Evolutionary conservation across 768 basidiomycete genomes (phyloP).

Genomic region (Kwoniella dejecticola): DNA sequence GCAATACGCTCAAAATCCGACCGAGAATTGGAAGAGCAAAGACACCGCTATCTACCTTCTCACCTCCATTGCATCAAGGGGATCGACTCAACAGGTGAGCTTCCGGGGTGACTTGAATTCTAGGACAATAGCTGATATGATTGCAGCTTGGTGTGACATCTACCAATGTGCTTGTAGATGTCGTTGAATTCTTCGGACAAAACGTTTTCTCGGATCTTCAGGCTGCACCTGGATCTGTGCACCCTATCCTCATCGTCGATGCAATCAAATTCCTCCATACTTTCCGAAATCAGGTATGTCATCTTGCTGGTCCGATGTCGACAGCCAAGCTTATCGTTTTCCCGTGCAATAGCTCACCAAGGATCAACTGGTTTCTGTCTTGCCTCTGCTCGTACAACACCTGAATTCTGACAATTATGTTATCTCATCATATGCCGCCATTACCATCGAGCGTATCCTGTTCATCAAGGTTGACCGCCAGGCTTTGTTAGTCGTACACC

Average conservation of each 20-base stretch:
- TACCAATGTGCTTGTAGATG: slow-evolving; percentile 85
- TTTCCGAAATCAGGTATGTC: slow-evolving; percentile 86
- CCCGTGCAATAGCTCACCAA: slow-evolving; percentile 71
- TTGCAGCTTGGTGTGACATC: slow-evolving; percentile 86
- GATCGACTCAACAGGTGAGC: slow-evolving; percentile 77
- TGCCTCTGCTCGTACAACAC: slow-evolving; percentile 81
- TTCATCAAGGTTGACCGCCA: slow-evolving; percentile 79
- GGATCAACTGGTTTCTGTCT: slow-evolving; percentile 84
- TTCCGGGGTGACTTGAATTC: too few relatives aligned
- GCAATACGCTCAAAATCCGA: slow-evolving; percentile 63
- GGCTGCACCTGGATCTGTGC: slow-evolving; percentile 67
- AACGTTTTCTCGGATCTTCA: slow-evolving; percentile 85
- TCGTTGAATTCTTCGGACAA: slow-evolving; percentile 92
- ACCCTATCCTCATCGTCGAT: slow-evolving; percentile 92
- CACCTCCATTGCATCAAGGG: slow-evolving; percentile 88
- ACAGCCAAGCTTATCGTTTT: slow-evolving; percentile 7
- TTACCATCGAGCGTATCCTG: slow-evolving; percentile 93
- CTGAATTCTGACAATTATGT: slow-evolving; percentile 84
- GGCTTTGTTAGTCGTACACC: slow-evolving; percentile 65
- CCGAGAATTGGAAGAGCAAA: slow-evolving; percentile 82
- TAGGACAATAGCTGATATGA: too few relatives aligned
- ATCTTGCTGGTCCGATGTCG: not conserved
- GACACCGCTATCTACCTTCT: slow-evolving; percentile 90
- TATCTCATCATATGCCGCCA: slow-evolving; percentile 92
- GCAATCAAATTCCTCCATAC: slow-evolving; percentile 93